Conservation (phyloP, 1,284 basidiomycete species). For the Cystobasidium slooffiae region DNA sequence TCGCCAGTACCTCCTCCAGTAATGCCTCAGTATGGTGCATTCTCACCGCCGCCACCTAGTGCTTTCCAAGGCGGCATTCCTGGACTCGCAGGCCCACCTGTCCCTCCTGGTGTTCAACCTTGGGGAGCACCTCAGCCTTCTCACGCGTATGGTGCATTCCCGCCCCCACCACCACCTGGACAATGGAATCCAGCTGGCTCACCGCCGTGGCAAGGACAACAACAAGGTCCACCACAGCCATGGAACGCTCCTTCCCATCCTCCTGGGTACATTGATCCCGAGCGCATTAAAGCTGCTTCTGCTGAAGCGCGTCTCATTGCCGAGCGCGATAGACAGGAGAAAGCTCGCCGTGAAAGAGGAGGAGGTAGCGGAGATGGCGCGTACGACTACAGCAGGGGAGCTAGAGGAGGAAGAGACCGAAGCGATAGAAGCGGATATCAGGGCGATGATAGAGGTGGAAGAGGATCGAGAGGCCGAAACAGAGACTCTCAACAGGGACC, state of each 20-base stretch:
- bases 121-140: constrained; percentile 2
- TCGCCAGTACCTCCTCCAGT: neutral
- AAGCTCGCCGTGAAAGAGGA: neutral
- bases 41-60: constrained; percentile 15
- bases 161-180: neutral
- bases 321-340: constrained; percentile 18
- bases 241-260: constrained; percentile 11
- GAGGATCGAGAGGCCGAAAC: constrained; percentile 14
- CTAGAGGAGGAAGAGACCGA: neutral
- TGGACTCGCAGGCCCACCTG: neutral
- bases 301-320: constrained; percentile 28
- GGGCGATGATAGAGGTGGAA: neutral
- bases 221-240: neutral
- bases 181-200: constrained; percentile 35
- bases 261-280: constrained; percentile 32
- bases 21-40: neutral
- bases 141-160: constrained; percentile 1
- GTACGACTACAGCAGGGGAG: neutral
- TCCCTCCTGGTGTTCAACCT: neutral
- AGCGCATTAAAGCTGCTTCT: constrained; percentile 36
- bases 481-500: neutral
- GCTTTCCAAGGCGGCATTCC: neutral
- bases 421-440: constrained; percentile 1
- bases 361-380: neutral
- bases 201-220: constrained; percentile 34